Base-by-base conservation (phyloP, 2,329 filamentous ascomycete species). In the Endoconidiophora laricicola region DNA sequence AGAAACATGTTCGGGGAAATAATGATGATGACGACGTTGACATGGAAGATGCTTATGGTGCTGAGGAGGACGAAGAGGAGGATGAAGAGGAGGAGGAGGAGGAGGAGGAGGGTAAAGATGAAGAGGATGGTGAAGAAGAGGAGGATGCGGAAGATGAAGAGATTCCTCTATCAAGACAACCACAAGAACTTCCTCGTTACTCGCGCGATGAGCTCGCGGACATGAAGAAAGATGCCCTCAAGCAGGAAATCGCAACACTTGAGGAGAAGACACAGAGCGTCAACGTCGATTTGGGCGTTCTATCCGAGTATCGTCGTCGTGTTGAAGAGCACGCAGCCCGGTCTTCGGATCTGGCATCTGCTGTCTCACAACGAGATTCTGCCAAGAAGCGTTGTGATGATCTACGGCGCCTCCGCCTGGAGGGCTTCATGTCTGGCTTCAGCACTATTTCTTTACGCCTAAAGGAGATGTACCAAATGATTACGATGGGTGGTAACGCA, bases 381-480 rank as follows among this genome's bases (percentile, higher is more conserved):
- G 87, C 86, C 57, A 98, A 96, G 74, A 85, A 86, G 62, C 83
- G 87, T 6, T 87, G 88, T 58, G 90, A 96, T 60, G 87, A 95
- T 57, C 78, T 98, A 48, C 84, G 91, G 10, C 83, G 86, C 12
- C 72, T 94, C 46, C 85, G 91, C 26, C 72, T 96, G 6, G 90
- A 95, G 58, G 90, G 91, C 36, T 98, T 98, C 74, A 96, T 96
- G 88, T 86, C 93, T 62, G 91, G 93, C 38, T 96, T 98, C 69
- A 83, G 82, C 60, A 83, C 79, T 55, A 98, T 98, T 64, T 96
- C 90, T 1, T 72, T 95, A 22, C 83, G 90, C 1, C 73, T 98
- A 43, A 98, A 98, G 70, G 91, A 98, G 62, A 98, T 98, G 91
- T 98, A 98, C 68, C 91, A 98, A 63, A 95, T 98, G 88, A 98